These are phyloP conservation scores for Umbellularia californica DNA, from an alignment of 164 flowering plant species.

Conservation along the genomic window DNA sequence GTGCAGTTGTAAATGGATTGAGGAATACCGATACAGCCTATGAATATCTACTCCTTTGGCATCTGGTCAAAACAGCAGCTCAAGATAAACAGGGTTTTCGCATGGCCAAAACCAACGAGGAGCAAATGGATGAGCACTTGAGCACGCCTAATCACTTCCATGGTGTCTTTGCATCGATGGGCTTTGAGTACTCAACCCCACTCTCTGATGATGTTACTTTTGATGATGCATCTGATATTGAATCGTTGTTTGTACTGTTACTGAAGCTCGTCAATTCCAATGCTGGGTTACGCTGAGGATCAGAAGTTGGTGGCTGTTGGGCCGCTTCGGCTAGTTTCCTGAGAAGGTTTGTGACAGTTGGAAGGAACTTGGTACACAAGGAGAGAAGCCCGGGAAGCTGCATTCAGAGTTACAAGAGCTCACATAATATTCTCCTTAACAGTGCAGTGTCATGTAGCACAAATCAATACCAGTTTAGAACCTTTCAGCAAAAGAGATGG, in stretches of 20 bases:
- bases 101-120: neutral
- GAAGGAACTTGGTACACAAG: slow-evolving; percentile 76
- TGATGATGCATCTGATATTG: slow-evolving; percentile 31
- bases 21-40: neutral
- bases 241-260: slow-evolving; percentile 19
- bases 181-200: slow-evolving; percentile 51
- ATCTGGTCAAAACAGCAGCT: neutral
- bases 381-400: slow-evolving; percentile 95
- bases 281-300: slow-evolving; percentile 39
- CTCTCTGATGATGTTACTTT: slow-evolving; percentile 34
- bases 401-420: neutral
- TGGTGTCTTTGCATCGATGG: slow-evolving; percentile 41
- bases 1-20: neutral
- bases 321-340: slow-evolving; percentile 80
- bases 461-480: neutral
- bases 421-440: neutral
- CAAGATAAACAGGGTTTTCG: neutral
- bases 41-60: neutral
- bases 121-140: neutral
- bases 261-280: slow-evolving; percentile 25
- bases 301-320: slow-evolving; percentile 26
- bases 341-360: slow-evolving; percentile 87
- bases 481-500: neutral
- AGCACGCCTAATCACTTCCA: slow-evolving; percentile 2
- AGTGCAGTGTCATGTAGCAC: neutral